Percentiles rank a stretch among this genome's conserved stretches.
Conservation (phyloP, 106 monocot genomes). For the Platanthera guangdongensis region DNA sequence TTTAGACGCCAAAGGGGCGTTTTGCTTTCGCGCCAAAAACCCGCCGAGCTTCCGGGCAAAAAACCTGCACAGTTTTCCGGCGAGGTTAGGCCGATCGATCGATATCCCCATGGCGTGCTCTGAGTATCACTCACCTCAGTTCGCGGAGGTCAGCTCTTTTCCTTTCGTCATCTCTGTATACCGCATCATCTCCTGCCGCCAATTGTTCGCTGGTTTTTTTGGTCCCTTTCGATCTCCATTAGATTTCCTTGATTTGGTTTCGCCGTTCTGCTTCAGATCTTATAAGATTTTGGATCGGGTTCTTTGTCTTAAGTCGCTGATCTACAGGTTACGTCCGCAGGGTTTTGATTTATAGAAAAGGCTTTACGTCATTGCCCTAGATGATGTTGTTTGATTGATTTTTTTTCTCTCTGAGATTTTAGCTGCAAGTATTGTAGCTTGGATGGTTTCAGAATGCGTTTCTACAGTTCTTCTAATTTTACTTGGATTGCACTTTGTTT, state of each 20-base stretch:
- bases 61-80: neutral
- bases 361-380: no score
- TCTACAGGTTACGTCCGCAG: neutral
- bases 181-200: neutral
- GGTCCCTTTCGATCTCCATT: neutral
- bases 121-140: slow-evolving; percentile 38
- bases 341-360: neutral
- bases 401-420: neutral
- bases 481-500: neutral
- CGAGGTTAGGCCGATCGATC: neutral
- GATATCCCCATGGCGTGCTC: slow-evolving; percentile 22
- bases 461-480: neutral
- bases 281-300: no score
- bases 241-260: neutral
- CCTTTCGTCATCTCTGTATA: slow-evolving; percentile 4
- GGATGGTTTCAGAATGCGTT: slow-evolving; percentile 1
- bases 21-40: slow-evolving; percentile 7
- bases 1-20: neutral
- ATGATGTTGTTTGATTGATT: no score
- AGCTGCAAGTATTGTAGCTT: neutral
- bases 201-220: neutral
- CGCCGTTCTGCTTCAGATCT: no score
- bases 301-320: neutral
- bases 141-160: slow-evolving; percentile 31
- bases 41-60: slow-evolving; percentile 1